Conservation (phyloP, 345 rosid species). For the Pistacia vera region DNA sequence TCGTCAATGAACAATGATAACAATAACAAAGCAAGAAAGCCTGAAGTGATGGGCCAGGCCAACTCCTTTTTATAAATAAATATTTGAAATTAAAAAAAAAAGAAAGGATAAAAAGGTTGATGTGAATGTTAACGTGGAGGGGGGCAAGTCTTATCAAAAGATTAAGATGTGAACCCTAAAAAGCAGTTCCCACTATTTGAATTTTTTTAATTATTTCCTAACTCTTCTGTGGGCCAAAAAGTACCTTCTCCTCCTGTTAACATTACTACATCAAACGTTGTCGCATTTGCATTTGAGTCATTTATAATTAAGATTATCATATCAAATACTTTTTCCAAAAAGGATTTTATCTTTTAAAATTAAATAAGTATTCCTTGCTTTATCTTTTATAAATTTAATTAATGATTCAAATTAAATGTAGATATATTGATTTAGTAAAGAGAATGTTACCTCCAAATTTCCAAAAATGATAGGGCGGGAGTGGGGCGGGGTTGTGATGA, state of each 20-base stretch:
- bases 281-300: background rate
- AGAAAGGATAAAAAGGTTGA: constrained; percentile 2
- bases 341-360: too few relatives aligned
- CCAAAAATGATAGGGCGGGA: background rate
- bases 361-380: too few relatives aligned
- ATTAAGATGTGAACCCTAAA: constrained; percentile 58
- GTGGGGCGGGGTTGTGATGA: background rate
- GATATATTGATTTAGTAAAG: too few relatives aligned
- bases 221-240: constrained; percentile 26
- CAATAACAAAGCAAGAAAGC: too few relatives aligned
- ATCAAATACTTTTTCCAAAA: too few relatives aligned
- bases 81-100: constrained; percentile 2
- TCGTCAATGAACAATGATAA: constrained; percentile 4
- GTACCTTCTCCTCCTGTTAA: constrained; percentile 1
- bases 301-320: background rate
- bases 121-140: constrained; percentile 39
- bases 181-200: constrained; percentile 62
- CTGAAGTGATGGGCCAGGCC: constrained; percentile 28
- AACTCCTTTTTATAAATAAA: background rate
- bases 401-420: too few relatives aligned
- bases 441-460: too few relatives aligned
- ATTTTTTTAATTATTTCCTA: background rate
- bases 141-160: constrained; percentile 64
- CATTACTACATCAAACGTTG: background rate
- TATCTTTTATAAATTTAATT: too few relatives aligned